Evolutionary conservation across 768 basidiomycete species (phyloP).

Genomic region (Gymnopilus junonius): DNA sequence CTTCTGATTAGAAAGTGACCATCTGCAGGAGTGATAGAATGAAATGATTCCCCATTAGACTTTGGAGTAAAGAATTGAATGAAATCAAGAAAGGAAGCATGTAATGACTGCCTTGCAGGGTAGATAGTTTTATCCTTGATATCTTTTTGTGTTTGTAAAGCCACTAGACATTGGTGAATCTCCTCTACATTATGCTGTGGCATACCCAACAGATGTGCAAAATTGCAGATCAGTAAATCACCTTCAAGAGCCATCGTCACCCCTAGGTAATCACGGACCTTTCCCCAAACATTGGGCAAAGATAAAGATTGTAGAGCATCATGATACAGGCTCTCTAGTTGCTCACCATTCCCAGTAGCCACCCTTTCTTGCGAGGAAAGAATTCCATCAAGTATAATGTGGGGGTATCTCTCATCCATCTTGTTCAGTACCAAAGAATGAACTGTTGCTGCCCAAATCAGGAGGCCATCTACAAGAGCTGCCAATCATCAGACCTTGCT

Average conservation of each 20-base stretch:
- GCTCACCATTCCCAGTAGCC: not conserved
- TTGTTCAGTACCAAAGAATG: constrained; percentile 1
- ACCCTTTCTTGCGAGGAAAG: not conserved
- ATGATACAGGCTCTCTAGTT: not conserved
- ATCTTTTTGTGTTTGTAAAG: not conserved
- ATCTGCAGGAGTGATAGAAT: not conserved
- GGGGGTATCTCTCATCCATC: not conserved
- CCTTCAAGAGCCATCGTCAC: not conserved
- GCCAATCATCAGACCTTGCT: not conserved
- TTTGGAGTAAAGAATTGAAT: not conserved
- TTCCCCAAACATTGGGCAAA: not conserved
- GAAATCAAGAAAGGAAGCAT: not conserved
- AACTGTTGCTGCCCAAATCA: constrained; percentile 7
- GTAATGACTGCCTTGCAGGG: not conserved
- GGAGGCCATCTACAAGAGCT: not conserved
- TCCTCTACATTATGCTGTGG: not conserved
- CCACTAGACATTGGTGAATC: not conserved
- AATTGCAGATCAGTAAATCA: not conserved
- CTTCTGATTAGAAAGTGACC: not conserved
- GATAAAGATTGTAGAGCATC: not conserved
- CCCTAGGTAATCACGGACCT: not conserved
- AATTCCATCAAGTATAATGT: not conserved
- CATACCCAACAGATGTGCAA: not conserved
- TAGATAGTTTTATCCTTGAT: not conserved
- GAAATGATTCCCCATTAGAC: not conserved